Base-by-base conservation (phyloP, 2,329 filamentous ascomycete genomes). In the Paramyrothecium roridum region DNA sequence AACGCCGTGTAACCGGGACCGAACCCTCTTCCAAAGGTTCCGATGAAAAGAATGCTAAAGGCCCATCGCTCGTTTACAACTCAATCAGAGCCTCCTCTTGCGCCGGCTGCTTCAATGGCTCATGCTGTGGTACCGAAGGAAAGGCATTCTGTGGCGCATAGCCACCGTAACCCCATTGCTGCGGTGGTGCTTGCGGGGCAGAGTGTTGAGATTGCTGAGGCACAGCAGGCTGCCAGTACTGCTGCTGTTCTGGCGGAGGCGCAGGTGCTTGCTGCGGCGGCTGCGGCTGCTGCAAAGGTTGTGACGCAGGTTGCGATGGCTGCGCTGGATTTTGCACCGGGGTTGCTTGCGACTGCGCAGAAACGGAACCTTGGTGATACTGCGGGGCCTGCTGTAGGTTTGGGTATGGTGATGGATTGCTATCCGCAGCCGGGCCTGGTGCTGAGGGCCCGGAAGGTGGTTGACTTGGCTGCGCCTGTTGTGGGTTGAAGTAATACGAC, bases 71-170 rank as follows among this genome's bases (percentile, higher is more conserved):
- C 8, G 8, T 50, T 67, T 62, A 93, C 58, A 93, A 78, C 70
- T 95, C 90, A 71, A 95, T 95, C 65, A 95, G 73, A 56, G 86
- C 88, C 72, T 93, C 90, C 71, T 93, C 90, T 49, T 88, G 80
- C 1, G 76, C 80, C 16, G 81, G 82, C 64, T 79, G 65, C 57
- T 69, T 67, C 22, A 66, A 57, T 3, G 71, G 73, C 47, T 76
- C 74, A 51, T 72, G 79, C 52, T 74, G 73, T 13, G 82, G 84
- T 26, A 83, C 79, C 2, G 82, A 77, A 1, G 89, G 88, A 64
- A 91, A 90, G 3, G 81, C 75, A 22, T 87, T 82, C 64, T 84
- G 83, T 13, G 13, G 37, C 3, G 71, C 74, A 63, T 84, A 87
- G 8, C 78, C 75, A 12, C 69, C 58, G 57, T 84, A 83, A 3